phyloP scores from a whole-genome alignment of 768 basidiomycete genomes.

The Trametes gibbosa region DNA sequence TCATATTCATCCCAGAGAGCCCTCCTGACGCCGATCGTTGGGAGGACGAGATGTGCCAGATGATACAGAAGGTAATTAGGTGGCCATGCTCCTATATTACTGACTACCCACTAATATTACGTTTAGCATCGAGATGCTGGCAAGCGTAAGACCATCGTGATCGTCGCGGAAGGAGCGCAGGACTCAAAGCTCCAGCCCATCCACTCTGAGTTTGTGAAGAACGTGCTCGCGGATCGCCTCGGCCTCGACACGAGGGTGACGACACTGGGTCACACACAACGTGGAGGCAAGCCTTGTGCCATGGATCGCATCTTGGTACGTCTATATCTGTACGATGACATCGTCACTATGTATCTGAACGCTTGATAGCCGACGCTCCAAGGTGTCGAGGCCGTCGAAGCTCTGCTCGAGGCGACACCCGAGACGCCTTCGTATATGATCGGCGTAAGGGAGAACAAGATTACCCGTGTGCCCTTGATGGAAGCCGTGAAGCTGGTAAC shows the following conservation, averaged over 20 bases:
- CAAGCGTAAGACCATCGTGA: constrained; percentile 98
- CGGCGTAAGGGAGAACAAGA: constrained; percentile 92
- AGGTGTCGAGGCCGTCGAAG: constrained; percentile 90
- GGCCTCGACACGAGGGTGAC: constrained; percentile 96
- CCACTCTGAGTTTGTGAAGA: constrained; percentile 85
- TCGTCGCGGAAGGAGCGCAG: constrained; percentile 95
- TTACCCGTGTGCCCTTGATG: constrained; percentile 85
- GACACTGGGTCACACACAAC: constrained; percentile 93
- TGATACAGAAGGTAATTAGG: constrained; percentile 67
- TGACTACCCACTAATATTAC: neutral
- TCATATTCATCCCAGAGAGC: constrained; percentile 94
- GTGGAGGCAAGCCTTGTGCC: constrained; percentile 92
- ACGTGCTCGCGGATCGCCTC: constrained; percentile 80
- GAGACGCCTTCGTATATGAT: constrained; percentile 97
- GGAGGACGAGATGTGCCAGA: constrained; percentile 90
- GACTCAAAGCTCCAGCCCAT: constrained; percentile 91
- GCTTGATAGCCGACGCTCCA: constrained; percentile 83
- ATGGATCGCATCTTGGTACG: constrained; percentile 87
- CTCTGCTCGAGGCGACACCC: constrained; percentile 80
- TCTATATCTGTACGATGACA: neutral
- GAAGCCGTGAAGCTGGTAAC: constrained; percentile 87
- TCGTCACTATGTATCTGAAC: neutral
- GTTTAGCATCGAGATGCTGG: constrained; percentile 83
- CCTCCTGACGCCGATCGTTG: constrained; percentile 79
- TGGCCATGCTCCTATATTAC: neutral